Base-by-base conservation (phyloP, 805 yeast species). In the Metschnikowia chrysomelidarum region DNA sequence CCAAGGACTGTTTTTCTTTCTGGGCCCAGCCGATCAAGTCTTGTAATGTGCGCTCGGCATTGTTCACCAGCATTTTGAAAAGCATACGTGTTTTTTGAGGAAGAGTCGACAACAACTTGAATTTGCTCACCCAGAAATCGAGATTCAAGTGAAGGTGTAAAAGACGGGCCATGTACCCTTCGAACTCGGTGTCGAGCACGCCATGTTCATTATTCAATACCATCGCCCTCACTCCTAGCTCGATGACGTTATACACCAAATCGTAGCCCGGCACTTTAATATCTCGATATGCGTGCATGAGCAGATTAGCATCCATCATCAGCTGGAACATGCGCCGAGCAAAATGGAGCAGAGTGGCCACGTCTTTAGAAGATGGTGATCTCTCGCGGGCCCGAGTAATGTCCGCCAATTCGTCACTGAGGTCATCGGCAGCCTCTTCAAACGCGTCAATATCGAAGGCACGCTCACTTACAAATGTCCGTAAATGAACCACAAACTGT, bases 21-120 rank as follows among this genome's bases (percentile, higher is more conserved):
- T 31, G 36, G 11, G 27, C 27, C 36, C 36, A 33, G 15, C 14
- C 5, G 14, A 27, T 16, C 27, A 33, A 27, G 18, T 27, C 32
- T 12, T 27, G 24, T 6, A 33, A 32, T 8, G 24, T 22, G 2
- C 4, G 4, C 19, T 33, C 36, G 10, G 13, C 36, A 8, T 33
- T 19, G 14, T 12, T 16, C 19, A 33, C 36, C 16, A 8, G 36
- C 5, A 11, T 7, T 4, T 33, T 5, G 13, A 33, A 33, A 18
- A 33, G 23, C 19, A n/a, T 17, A 7, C 27, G 27, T 2, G 36
- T 33, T 14, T 24, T 27, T 17, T 9, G 12, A 6, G 31, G 31
- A 3, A 27, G 27, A 18, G 16, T 11, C 18, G 26, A 16, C 7
- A 22, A 11, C 19, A 12, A 4, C 9, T 19, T 24, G 24, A 33